phyloP scores from a whole-genome alignment of 208 protist species.

The Acanthamoeba lenticulata region DNA sequence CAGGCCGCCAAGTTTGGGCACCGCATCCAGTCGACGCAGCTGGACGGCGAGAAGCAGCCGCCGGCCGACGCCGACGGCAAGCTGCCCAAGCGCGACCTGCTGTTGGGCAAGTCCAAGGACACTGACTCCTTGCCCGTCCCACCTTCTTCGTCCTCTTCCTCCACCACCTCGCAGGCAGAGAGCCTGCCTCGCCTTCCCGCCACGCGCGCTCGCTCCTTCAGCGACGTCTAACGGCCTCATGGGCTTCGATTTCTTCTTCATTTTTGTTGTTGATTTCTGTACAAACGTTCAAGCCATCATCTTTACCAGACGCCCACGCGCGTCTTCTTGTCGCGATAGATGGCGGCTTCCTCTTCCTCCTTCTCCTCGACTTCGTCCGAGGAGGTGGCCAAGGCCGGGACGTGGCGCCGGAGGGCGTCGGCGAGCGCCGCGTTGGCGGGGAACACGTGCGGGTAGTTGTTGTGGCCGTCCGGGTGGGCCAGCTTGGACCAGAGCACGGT shows the following conservation, averaged over 20 bases:
- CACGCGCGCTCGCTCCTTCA: not conserved
- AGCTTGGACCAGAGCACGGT: constrained; percentile 53
- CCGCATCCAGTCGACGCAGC: not conserved
- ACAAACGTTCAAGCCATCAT: no score
- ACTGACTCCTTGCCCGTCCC: not conserved
- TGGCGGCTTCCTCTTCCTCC: not conserved
- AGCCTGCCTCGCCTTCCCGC: no score
- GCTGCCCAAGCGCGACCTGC: not conserved
- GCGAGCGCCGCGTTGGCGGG: constrained; percentile 39
- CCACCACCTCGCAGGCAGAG: not conserved
- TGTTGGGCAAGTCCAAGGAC: not conserved
- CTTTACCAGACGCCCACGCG: constrained; percentile 11
- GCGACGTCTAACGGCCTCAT: not conserved
- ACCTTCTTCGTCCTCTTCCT: not conserved
- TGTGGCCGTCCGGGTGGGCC: not conserved
- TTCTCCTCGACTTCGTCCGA: not conserved
- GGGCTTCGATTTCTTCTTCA: no score
- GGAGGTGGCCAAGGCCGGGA: not conserved
- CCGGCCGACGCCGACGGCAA: not conserved
- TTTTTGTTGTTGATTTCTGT: no score
- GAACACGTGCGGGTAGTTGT: constrained; percentile 57
- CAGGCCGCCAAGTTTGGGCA: constrained; percentile 1
- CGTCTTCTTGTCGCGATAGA: not conserved
- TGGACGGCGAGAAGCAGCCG: not conserved
- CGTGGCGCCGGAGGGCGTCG: not conserved